Base-by-base conservation (phyloP, 208 protist genomes). In the Herpetomonas muscarum region DNA sequence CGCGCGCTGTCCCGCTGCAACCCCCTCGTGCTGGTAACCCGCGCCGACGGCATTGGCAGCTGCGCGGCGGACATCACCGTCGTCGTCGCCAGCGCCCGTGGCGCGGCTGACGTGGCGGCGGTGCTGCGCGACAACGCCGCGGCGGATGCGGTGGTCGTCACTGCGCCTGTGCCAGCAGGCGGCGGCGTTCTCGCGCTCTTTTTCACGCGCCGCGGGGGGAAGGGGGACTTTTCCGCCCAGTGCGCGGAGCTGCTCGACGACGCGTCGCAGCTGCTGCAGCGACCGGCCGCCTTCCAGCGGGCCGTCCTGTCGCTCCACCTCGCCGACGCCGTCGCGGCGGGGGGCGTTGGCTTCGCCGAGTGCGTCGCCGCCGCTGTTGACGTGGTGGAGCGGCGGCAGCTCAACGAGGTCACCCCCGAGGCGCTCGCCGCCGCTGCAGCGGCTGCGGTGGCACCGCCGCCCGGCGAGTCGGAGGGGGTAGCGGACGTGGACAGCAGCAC, bases 1-100 rank as follows among this genome's bases (percentile, higher is more conserved):
- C 45, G 50, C 9, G 26, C 69, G 26, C 45, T 87, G 47, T 62
- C 44, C n/a, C 41, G 46, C 17, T 64, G 83, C 41, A 87, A 87
- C 55, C 80, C 80, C 17, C 66, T 67, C 49, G 76, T 84, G 39
- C 15, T 19, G 15, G 45, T 15, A 1, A 21, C 13, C 45, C 17
- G 3, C 22, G 58, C 4, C 2, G 25, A 6, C 28, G 58, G 28
- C 24, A 19, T 5, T 37, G 12, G 17, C 44, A 29, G n/a, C n/a
- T n/a, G n/a, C n/a, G n/a, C n/a, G n/a, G n/a, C 19, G 2, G 26
- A 36, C 41, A 21, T 15, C 26, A 21, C 19, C 17, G 58, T 64
- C 7, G 48, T 47, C n/a, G 24, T 64, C n/a, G 37, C 41, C 10
- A 26, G 47, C n/a, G 48, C 58, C 12, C 5, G 30, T 4, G 24